Base-by-base conservation (phyloP, 176 grass and related monocot genomes). In the Melocanna baccifera region DNA sequence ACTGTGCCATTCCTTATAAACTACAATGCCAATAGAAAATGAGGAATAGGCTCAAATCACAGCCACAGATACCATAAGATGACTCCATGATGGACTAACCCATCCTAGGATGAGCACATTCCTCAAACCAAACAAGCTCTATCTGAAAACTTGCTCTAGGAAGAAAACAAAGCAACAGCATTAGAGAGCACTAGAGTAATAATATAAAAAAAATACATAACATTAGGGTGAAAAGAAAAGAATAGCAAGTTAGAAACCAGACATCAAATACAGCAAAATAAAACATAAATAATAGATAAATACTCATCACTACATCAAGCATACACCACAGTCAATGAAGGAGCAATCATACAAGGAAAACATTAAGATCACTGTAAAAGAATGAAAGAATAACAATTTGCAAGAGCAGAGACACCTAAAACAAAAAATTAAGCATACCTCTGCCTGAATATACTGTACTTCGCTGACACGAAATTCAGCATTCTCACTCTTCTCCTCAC, bases 401-500 rank as follows among this genome's bases (percentile, higher is more conserved):
- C 14, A 9, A n/a, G 29, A 56, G 36, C 18, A 28, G 48, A 55
- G 26, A 75, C 25, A 32, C 5, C 0, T 3, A 4, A 12, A 28
- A n/a, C 7, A 56, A 53, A 13, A 2, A 13, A 75, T n/a, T 16
- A 74, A 74, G 7, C 71, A 62, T 90, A 93, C 91, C 88, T 90
- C 91, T 47, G 87, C 91, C 72, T 93, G 87, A 69, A 93, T 93
- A 62, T 84, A 93, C 47, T 93, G 88, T 64, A 90, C 91, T 84
- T 93, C 91, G 76, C 76, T 90, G 4, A 90, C 87, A 62, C 56
- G 62, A 85, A 93, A 93, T 67, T 93, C 91, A 67, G 91, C 85
- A 41, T 90, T 90, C 40, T 81, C 84, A 82, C 62, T 93, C 64
- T 87, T 90, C 56, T 90, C 87, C 76, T 93, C 87, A 36, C 61